Evolutionary conservation across 192 early-diverging fungal species (phyloP), one percentile per base, ranked within the genome.

Genomic region (Spinellus fusiger): DNA sequence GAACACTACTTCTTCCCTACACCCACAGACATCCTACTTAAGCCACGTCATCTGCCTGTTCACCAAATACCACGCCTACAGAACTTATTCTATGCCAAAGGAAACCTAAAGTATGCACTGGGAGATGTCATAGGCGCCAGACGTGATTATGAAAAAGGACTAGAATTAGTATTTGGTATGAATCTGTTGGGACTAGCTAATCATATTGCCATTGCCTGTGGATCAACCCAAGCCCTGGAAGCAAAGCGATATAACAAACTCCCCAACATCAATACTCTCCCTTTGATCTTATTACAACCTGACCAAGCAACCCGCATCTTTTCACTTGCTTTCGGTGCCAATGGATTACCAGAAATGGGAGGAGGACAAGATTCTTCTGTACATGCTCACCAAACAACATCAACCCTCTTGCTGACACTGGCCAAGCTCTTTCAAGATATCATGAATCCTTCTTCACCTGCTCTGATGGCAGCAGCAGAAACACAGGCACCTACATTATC

Each of bases 401-500:
- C 84, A 26, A 81, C 81, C 8, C 79, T 94, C 26, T 70, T 94
- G 53, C 80, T 93, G 62, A 91, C 89, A 6, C 75, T 95, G 44
- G 92, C 92, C 13, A 95, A 93, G 71, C 77, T 95, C 49, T 89
- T 85, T 74, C 92, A 94, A 78, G 93, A 95, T 68, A 70, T 73
- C 26, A 76, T 81, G 67, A 72, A 74, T 32, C 73, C 77, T 3
- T 61, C 69, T 12, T 50, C 69, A 29, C 71, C 79, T 6, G 69
- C 66, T 25, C 66, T 73, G 31, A 72, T 60, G 28, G 70, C 71
- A 23, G 56, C 73, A 2, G 60, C 68, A n/a, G 18, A 64, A 0
- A 79, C 81, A 35, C 68, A 77, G 51, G 76, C 79, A 26, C 76
- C 86, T 38, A 73, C 72, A 4, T 77, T 87, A 63, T 66, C 84